These are phyloP conservation scores for Gracilaria domingensis DNA, from an alignment of 23 red algal species.

Conservation along the genomic window DNA sequence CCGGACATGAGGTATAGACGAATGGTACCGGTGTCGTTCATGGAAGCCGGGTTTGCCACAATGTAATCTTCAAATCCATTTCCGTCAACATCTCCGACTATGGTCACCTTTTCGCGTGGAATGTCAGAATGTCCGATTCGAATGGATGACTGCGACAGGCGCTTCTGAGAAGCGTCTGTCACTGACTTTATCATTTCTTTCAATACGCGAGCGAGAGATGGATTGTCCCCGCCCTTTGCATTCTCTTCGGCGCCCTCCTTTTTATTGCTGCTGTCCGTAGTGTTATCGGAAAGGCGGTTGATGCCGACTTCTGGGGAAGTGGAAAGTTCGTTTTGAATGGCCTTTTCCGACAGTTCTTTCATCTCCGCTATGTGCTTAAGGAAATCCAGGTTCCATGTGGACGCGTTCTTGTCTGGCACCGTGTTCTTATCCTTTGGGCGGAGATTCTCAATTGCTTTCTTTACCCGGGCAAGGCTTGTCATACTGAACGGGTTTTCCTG, in stretches of 20 bases:
- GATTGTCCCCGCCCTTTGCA: not conserved
- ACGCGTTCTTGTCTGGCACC: not conserved
- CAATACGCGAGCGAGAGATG: constrained; percentile 7
- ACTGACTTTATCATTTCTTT: not conserved
- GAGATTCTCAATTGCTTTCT: constrained; percentile 32
- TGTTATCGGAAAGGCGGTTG: not conserved
- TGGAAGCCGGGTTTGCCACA: constrained; percentile 39
- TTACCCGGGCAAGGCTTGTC: not conserved
- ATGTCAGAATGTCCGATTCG: constrained; percentile 25
- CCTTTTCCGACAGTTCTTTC: not conserved
- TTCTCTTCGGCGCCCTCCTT: not conserved
- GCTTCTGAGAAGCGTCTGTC: not conserved
- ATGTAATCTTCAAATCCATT: constrained; percentile 64
- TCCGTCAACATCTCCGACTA: constrained; percentile 62
- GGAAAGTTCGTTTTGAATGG: constrained; percentile 3
- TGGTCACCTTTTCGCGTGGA: constrained; percentile 45
- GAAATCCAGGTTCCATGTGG: constrained; percentile 22
- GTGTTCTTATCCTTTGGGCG: constrained; percentile 11
- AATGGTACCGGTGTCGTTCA: constrained; percentile 37
- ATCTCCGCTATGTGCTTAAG: constrained; percentile 19
- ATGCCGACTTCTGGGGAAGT: not conserved
- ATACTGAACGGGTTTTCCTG: not conserved
- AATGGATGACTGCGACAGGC: not conserved
- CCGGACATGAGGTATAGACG: constrained; percentile 62
- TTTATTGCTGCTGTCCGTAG: not conserved